Base-by-base conservation (phyloP, 805 yeast genomes). In the Candida chauliodis region DNA sequence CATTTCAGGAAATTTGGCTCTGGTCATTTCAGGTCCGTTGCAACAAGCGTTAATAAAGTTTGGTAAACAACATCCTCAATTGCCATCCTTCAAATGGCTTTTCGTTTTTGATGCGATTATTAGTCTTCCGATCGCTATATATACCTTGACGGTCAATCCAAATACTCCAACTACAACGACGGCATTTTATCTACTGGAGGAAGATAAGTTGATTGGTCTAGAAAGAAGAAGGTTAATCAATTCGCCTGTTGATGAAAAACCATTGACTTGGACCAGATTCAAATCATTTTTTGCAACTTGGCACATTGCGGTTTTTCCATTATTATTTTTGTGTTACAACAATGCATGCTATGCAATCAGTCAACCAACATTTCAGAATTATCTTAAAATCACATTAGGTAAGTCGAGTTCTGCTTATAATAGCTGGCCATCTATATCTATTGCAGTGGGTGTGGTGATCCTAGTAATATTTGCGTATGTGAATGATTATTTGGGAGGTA, bases 271-370 rank as follows among this genome's bases (percentile, higher is more conserved):
- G 59, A 34, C 40, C 5, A 69, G 65, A 42, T 58, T 72, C 42
- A 69, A 63, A 42, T 37, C 62, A 1, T 67, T 65, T 45, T 71
- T 72, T 55, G 58, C 46, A 40, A 68, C 76, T 4, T 73, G 79
- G 79, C 78, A 73, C 52, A 56, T 68, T 16, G 66, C 50, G 31
- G 65, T 69, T 13, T 71, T 72, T 47, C 76, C 76, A 18, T 37
- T 61, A 2, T 26, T 65, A 23, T 64, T 64, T 41, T 55, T 63
- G 44, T 57, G 63, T 8, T 65, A 59, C 46, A 64, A 65, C 43
- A 65, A 65, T 41, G 27, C 58, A 3, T 51, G 64, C 47, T 38
- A 56, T 18, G 67, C 71, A 2, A 48, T 23, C 17, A 8, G 45
- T 1, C 70, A 65, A 41, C 71, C 70, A 8, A 61, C 70, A 0